Evolutionary conservation across 495 filamentous ascomycete species (phyloP).

Genomic region (Hamigera avellanea): DNA sequence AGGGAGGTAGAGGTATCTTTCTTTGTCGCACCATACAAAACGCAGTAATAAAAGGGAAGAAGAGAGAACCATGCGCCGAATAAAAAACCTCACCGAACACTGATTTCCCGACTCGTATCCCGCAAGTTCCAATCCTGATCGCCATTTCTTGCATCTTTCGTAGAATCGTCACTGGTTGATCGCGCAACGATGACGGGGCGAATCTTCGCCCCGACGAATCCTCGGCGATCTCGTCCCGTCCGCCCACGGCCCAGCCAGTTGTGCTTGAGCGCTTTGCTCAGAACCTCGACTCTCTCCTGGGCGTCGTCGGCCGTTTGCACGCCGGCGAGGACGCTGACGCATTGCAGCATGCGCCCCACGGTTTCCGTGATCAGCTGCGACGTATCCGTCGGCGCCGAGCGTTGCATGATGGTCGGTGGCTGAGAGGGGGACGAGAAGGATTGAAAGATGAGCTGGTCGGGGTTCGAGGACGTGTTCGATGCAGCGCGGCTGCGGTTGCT

Average conservation of each 20-base stretch:
- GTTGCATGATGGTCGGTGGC: constrained; percentile 32
- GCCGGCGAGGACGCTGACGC: constrained; percentile 77
- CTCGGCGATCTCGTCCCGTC: constrained; percentile 78
- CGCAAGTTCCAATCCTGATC: constrained; percentile 13
- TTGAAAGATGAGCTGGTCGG: constrained; percentile 35
- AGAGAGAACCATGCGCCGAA: constrained; percentile 2
- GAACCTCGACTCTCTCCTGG: constrained; percentile 69
- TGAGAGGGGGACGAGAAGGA: constrained; percentile 41
- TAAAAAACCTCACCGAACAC: constrained; percentile 15
- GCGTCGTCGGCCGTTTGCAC: constrained; percentile 60
- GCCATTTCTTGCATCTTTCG: constrained; percentile 7
- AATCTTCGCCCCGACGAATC: constrained; percentile 67
- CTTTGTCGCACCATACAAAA: no score
- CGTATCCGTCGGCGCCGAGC: constrained; percentile 39
- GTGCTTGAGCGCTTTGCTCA: constrained; percentile 77
- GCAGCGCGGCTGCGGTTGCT: constrained; percentile 58
- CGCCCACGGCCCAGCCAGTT: constrained; percentile 92
- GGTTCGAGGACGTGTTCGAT: constrained; percentile 68
- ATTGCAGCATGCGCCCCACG: constrained; percentile 92
- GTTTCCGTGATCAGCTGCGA: constrained; percentile 81
- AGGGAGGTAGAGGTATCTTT: no score
- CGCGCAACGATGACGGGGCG: constrained; percentile 25
- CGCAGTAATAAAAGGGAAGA: constrained; percentile 6
- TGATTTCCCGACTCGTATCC: constrained; percentile 20
- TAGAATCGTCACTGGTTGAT: constrained; percentile 11